Evolutionary conservation across 2,329 filamentous ascomycete species (phyloP).

Genomic region (Paecilomyces formosus): DNA sequence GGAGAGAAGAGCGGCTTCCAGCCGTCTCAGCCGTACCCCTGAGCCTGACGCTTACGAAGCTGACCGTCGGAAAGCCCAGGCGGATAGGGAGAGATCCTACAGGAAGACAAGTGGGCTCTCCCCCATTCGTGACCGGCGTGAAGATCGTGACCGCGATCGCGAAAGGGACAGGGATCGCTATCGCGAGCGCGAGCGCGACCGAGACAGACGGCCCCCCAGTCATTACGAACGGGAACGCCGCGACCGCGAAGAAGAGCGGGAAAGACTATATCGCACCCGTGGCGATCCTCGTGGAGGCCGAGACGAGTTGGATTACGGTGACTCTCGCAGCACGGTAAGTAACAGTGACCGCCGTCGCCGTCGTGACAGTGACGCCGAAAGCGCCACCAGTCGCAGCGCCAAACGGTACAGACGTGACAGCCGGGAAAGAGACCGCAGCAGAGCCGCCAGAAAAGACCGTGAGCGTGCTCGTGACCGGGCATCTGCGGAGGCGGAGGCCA

Average conservation of each 20-base stretch:
- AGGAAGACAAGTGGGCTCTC: slow-evolving; percentile 65
- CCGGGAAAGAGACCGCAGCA: slow-evolving; percentile 28
- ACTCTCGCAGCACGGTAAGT: slow-evolving; percentile 50
- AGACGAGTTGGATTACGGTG: slow-evolving; percentile 85
- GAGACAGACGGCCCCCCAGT: slow-evolving; percentile 22
- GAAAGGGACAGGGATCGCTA: slow-evolving; percentile 29
- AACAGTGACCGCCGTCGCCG: slow-evolving; percentile 64
- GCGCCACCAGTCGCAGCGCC: slow-evolving; percentile 49
- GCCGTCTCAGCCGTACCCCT: slow-evolving; percentile 73
- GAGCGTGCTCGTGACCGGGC: slow-evolving; percentile 23
- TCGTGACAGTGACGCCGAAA: slow-evolving; percentile 68
- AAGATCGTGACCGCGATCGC: slow-evolving; percentile 30
- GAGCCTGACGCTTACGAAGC: slow-evolving; percentile 93
- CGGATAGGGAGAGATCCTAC: slow-evolving; percentile 89
- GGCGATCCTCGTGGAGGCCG: slow-evolving; percentile 73
- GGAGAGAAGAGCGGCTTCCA: slow-evolving; percentile 32
- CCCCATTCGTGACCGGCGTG: slow-evolving; percentile 34
- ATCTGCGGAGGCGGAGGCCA: slow-evolving; percentile 24
- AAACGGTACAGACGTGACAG: slow-evolving; percentile 48
- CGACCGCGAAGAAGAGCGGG: slow-evolving; percentile 82
- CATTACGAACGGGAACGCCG: slow-evolving; percentile 76
- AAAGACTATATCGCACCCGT: slow-evolving; percentile 73
- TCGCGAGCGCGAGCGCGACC: slow-evolving; percentile 31
- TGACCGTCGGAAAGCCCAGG: slow-evolving; percentile 85
- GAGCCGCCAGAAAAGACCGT: slow-evolving; percentile 40